phyloP scores from a whole-genome alignment of 495 filamentous ascomycete species.

The Chaetomidium leptoderma region DNA sequence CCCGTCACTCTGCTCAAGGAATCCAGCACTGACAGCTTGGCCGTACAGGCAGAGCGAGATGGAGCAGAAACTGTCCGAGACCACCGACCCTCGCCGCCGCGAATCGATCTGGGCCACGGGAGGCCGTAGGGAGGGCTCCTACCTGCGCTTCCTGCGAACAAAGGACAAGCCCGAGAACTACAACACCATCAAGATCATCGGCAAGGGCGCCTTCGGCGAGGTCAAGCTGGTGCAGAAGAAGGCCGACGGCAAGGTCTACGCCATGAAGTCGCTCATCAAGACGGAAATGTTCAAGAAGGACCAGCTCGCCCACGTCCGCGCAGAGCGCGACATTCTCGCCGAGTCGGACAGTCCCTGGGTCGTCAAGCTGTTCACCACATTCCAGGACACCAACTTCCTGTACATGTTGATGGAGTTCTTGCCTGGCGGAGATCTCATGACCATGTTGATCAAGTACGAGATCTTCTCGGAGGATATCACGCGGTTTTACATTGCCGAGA shows the following conservation, averaged over 20 bases:
- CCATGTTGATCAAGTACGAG: constrained; percentile 99
- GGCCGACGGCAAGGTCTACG: constrained; percentile 94
- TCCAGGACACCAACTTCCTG: constrained; percentile 91
- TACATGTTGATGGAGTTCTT: constrained; percentile 99
- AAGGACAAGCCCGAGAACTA: constrained; percentile 91
- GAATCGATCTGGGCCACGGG: constrained; percentile 72
- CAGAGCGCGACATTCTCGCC: constrained; percentile 94
- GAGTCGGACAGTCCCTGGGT: constrained; percentile 99
- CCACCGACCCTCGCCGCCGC: constrained; percentile 65
- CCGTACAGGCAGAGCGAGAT: constrained; percentile 75
- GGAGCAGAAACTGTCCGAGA: constrained; percentile 72
- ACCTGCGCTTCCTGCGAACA: constrained; percentile 89
- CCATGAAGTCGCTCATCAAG: constrained; percentile 97
- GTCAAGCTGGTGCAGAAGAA: constrained; percentile 95
- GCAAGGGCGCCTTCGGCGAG: constrained; percentile 98
- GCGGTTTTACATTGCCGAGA: constrained; percentile 98
- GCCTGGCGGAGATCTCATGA: constrained; percentile 98
- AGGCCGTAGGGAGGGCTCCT: constrained; percentile 79
- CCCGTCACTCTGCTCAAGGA: neutral
- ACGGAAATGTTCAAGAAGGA: constrained; percentile 99
- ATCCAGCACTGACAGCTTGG: constrained; percentile 2
- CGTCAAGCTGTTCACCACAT: constrained; percentile 95
- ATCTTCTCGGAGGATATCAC: constrained; percentile 99
- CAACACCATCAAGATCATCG: constrained; percentile 92
- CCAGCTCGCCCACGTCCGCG: constrained; percentile 96